Base-by-base conservation (phyloP, 768 basidiomycete genomes). In the Mycena capillaripes region DNA sequence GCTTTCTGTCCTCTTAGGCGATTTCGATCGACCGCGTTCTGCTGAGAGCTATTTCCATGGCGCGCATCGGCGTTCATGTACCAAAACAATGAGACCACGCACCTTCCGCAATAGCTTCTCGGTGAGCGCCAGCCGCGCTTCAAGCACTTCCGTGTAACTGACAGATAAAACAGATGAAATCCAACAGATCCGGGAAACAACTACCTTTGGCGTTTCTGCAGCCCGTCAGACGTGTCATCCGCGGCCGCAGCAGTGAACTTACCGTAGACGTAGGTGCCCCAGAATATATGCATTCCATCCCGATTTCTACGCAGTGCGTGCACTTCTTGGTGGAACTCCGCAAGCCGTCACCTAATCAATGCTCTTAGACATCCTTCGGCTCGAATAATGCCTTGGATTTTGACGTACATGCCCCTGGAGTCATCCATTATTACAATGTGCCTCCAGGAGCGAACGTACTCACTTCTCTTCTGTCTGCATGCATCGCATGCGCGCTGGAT, bases 401-500 rank as follows among this genome's bases (percentile, higher is more conserved):
- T 9, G 38, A 21, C 63, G 1, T 36, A 58, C 69, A 70, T 25
- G 57, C 70, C 52, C 70, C 70, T 65, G 17, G 5, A 48, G 2
- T 27, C 6, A 32, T 16, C 11, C 38, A 16, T 38, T 38, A 38
- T 38, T 30, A 30, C 29, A 17, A n/a, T 21, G n/a, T n/a, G n/a
- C n/a, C n/a, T 2, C 9, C 5, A 56, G 21, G 21, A n/a, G 19
- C 21, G n/a, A 21, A 52, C n/a, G 16, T 10, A 55, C 63, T 19
- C 17, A 66, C 73, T n/a, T 32, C 65, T 5, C 29, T 74, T 74
- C 53, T 66, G 73, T 6, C 73, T 53, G 40, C 73, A 74, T 1
- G 50, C 16, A 32, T 74, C 73, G 38, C 73, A 74, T 8, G 73
- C 69, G 4, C 73, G 64, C 27, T 74, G 73, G 2, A 74, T 58